Evolutionary conservation across 305 asterid genomes (phyloP).

Genomic region (Ilex paraguariensis): DNA sequence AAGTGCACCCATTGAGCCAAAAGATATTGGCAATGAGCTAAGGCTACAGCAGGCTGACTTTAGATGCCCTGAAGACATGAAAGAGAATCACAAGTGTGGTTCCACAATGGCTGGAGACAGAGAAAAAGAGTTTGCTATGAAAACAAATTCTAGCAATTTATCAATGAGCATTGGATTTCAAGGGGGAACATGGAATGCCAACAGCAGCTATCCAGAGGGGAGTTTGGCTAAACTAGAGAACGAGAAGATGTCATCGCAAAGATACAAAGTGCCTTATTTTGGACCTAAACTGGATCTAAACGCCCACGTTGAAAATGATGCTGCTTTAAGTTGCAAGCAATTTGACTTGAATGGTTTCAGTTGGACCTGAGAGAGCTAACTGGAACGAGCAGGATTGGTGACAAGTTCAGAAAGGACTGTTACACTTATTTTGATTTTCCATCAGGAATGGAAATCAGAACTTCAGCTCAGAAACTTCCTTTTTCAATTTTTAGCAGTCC

Average conservation of each 20-base stretch:
- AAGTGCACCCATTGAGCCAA: constrained; percentile 33
- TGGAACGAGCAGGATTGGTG: too few species aligned
- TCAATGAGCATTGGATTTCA: constrained; percentile 11
- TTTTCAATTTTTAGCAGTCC: too few species aligned
- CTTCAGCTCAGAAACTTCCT: too few species aligned
- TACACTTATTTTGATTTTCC: too few species aligned
- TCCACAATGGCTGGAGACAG: constrained; percentile 30
- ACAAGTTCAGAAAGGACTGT: too few species aligned
- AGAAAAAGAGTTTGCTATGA: constrained; percentile 28
- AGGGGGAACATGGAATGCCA: constrained; percentile 6
- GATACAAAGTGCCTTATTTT: not conserved
- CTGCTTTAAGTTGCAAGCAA: constrained; percentile 3
- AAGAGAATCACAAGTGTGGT: constrained; percentile 27
- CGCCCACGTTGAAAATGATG: constrained; percentile 8
- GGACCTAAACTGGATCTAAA: constrained; percentile 7
- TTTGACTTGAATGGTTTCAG: constrained; percentile 13
- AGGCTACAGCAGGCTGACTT: constrained; percentile 32
- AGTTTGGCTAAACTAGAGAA: not conserved
- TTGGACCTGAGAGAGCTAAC: not conserved
- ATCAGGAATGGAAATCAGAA: too few species aligned
- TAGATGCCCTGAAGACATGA: constrained; percentile 54
- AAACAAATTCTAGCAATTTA: constrained; percentile 19
- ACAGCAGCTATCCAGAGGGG: constrained; percentile 4
- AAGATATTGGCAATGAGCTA: constrained; percentile 28
- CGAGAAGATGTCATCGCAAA: not conserved